Conservation (phyloP, 2,329 filamentous ascomycete genomes). For the Colletotrichum eleusines region DNA sequence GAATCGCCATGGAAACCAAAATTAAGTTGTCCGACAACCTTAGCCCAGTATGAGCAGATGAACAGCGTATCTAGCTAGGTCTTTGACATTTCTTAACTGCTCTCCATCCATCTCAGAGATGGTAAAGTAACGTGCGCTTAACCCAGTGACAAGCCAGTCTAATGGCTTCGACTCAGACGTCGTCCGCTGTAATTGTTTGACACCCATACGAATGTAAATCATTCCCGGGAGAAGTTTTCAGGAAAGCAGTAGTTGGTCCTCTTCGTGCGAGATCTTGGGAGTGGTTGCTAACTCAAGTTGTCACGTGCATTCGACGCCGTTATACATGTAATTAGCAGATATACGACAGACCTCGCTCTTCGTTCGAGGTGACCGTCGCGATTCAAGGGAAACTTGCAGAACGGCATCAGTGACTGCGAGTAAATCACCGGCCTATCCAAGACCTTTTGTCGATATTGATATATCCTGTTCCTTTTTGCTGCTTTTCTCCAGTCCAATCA, state of each 20-base stretch:
- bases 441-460: neutral
- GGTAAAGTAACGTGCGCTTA: no score
- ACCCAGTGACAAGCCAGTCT: no score
- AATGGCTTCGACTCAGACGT: no score
- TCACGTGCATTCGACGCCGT: neutral
- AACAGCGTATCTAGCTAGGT: no score
- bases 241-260: neutral
- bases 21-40: neutral
- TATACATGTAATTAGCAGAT: neutral
- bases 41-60: neutral
- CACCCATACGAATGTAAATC: no score
- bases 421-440: neutral
- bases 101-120: neutral
- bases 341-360: neutral
- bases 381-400: no score
- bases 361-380: neutral
- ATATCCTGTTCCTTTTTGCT: neutral
- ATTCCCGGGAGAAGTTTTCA: neutral
- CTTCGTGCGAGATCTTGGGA: neutral
- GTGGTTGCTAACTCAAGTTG: neutral
- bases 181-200: no score
- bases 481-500: neutral
- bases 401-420: no score
- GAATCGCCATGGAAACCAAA: neutral
- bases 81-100: neutral